Evolutionary conservation across 2,329 filamentous ascomycete genomes (phyloP).

Genomic region (Lizonia empirigonia): DNA sequence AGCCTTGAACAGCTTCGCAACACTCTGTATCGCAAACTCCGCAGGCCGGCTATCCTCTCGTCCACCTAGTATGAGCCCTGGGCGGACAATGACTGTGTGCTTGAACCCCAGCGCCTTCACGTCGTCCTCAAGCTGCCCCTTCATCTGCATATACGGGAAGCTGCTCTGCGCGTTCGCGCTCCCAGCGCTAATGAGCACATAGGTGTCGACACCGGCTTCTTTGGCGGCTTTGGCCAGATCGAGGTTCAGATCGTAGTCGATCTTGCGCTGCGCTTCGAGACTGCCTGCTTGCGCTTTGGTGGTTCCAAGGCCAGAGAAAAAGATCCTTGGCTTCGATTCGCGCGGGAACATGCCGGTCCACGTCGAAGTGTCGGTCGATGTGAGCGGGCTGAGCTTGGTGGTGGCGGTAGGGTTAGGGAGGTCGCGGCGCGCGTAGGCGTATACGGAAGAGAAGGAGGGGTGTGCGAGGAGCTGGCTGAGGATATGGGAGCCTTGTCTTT

Average conservation of each 20-base stretch:
- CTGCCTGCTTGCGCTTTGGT: slow-evolving; percentile 77
- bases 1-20: slow-evolving; percentile 63
- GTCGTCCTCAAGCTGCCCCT: slow-evolving; percentile 82
- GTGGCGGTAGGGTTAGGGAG: slow-evolving; percentile 58
- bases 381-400: slow-evolving; percentile 68
- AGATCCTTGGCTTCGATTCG: slow-evolving; percentile 64
- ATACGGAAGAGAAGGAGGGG: slow-evolving; percentile 59
- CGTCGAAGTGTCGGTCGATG: slow-evolving; percentile 67
- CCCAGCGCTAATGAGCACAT: slow-evolving; percentile 73
- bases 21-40: slow-evolving; percentile 62
- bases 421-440: slow-evolving; percentile 70
- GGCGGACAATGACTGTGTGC: slow-evolving; percentile 73
- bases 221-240: slow-evolving; percentile 77
- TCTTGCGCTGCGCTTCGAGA: slow-evolving; percentile 79
- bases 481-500: slow-evolving; percentile 72
- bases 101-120: slow-evolving; percentile 76
- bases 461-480: slow-evolving; percentile 66
- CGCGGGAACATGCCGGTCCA: slow-evolving; percentile 69
- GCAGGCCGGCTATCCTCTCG: slow-evolving; percentile 65
- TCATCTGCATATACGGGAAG: slow-evolving; percentile 71
- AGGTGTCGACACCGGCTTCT: slow-evolving; percentile 72
- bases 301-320: slow-evolving; percentile 81
- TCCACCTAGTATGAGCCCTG: slow-evolving; percentile 76
- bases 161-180: slow-evolving; percentile 57
- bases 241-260: slow-evolving; percentile 86